Evolutionary conservation across 148 eudicot genomes (phyloP), one percentile per base, ranked within the genome.

Genomic region (Pharnaceum exiguum): DNA sequence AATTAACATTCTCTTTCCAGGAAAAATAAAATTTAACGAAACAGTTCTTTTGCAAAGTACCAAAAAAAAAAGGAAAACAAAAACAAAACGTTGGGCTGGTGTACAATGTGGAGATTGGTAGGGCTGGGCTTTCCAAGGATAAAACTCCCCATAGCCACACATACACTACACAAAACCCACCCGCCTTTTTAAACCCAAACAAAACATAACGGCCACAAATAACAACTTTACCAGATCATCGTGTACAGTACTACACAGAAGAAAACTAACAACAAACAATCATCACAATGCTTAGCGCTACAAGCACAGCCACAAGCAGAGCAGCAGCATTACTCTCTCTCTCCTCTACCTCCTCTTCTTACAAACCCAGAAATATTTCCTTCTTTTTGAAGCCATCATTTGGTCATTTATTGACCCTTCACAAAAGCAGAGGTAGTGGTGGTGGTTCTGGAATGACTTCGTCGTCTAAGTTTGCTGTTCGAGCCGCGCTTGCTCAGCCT

Each of bases 401-500:
- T 48, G 27, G 50, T 0, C 51, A 48, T 10, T 55, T 55, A 22
- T 13, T 69, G 24, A 17, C 56, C 12, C 62, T 69, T n/a, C n/a
- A n/a, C 28, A 62, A 26, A 62, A 54, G 62, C 46, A 36, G 27
- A 23, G 49, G 2, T 24, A 57, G 31, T 13, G 57, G 40, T 1
- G 26, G n/a, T 12, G 47, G 18, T 48, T 40, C 21, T 7, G 31
- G 51, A 33, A 56, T 70, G 79, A 53, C n/a, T n/a, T n/a, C n/a
- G n/a, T n/a, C 54, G 32, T 51, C 80, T 43, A 49, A 39, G 25
- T 66, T 69, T 13, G 40, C 66, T n/a, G 31, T 71, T 13, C 73
- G 75, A 10, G 86, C 84, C 27, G 65, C 87, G 1, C n/a, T n/a
- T n/a, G 87, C 95, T 3, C 72, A 75, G 56, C 70, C 75, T n/a